A percentile compares a stretch with the other conserved stretches of the same genome.
These are phyloP conservation scores for Camellia sinensis DNA, from an alignment of 148 eudicot genomes.

Conservation along the genomic window DNA sequence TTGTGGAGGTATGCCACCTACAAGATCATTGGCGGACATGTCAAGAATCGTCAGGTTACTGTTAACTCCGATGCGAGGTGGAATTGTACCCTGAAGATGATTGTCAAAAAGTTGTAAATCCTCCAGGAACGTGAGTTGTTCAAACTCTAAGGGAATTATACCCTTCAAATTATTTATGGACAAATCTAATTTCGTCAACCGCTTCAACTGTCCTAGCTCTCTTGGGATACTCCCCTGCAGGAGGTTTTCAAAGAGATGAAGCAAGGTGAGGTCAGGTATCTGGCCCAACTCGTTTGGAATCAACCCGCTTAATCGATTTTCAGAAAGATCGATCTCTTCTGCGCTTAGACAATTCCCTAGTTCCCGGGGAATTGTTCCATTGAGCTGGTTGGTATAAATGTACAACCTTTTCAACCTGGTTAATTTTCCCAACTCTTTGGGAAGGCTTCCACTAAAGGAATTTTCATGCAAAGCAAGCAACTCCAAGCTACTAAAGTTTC, in stretches of 20 bases:
- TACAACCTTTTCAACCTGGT: constrained; percentile 37
- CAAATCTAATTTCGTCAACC: constrained; percentile 37
- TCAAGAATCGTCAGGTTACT: constrained; percentile 46
- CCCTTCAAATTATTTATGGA: constrained; percentile 57
- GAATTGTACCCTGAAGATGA: constrained; percentile 43
- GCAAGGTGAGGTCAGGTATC: constrained; percentile 39
- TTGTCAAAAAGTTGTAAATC: constrained; percentile 54
- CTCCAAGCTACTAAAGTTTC: constrained; percentile 47
- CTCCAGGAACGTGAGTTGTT: constrained; percentile 37
- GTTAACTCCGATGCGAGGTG: constrained; percentile 40
- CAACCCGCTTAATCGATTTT: constrained; percentile 37
- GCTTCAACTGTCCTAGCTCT: constrained; percentile 38
- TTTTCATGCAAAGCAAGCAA: constrained; percentile 45
- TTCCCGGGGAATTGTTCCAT: constrained; percentile 50
- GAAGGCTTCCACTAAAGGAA: constrained; percentile 42
- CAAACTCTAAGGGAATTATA: constrained; percentile 38
- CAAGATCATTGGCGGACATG: constrained; percentile 44
- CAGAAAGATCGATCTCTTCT: constrained; percentile 55
- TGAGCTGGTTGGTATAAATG: constrained; percentile 48
- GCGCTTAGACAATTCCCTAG: constrained; percentile 34
- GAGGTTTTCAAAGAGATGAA: constrained; percentile 52
- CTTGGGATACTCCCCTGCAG: constrained; percentile 45
- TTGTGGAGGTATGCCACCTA: constrained; percentile 41
- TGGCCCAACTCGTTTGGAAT: constrained; percentile 40
- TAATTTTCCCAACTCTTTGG: constrained; percentile 50